Conservation (phyloP, 1,284 basidiomycete genomes). For the Ganoderma resinaceum region DNA sequence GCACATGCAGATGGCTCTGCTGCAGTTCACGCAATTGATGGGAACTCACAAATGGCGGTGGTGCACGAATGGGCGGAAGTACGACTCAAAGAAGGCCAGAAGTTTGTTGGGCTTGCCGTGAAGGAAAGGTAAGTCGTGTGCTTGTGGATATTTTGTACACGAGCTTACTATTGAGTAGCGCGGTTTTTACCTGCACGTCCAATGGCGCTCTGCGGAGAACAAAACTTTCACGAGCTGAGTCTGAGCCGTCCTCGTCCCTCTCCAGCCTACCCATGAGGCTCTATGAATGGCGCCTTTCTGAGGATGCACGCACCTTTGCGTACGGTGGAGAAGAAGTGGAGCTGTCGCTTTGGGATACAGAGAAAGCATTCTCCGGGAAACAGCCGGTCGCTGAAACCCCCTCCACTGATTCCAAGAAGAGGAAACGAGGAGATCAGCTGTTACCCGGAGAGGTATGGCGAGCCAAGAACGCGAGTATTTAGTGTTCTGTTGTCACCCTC, state of each 20-base stretch:
- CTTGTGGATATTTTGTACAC: not conserved
- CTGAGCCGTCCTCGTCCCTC: conserved; percentile 32
- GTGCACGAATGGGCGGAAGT: conserved; percentile 67
- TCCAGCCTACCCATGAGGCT: conserved; percentile 68
- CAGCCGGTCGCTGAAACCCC: conserved; percentile 23
- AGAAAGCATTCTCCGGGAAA: conserved; percentile 61
- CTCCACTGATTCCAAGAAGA: conserved; percentile 55
- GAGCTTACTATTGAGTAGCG: conserved; percentile 42
- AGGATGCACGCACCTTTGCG: conserved; percentile 64
- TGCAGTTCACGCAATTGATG: conserved; percentile 49
- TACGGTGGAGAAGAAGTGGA: conserved; percentile 92
- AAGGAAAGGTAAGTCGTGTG: conserved; percentile 49
- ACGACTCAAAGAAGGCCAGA: conserved; percentile 56
- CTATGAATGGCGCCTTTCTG: conserved; percentile 68
- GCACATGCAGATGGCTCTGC: conserved; percentile 65
- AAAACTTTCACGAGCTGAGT: conserved; percentile 39
- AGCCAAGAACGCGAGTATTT: conserved; percentile 69
- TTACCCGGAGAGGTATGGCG: conserved; percentile 81
- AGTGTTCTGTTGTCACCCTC: not conserved
- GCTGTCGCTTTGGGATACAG: conserved; percentile 82
- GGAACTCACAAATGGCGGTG: conserved; percentile 47
- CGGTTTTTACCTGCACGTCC: conserved; percentile 71
- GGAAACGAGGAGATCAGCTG: conserved; percentile 70
- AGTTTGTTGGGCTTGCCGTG: conserved; percentile 66
- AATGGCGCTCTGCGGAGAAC: conserved; percentile 71